Conservation (phyloP, 2,329 filamentous ascomycete genomes). For the Colletotrichum lini region DNA sequence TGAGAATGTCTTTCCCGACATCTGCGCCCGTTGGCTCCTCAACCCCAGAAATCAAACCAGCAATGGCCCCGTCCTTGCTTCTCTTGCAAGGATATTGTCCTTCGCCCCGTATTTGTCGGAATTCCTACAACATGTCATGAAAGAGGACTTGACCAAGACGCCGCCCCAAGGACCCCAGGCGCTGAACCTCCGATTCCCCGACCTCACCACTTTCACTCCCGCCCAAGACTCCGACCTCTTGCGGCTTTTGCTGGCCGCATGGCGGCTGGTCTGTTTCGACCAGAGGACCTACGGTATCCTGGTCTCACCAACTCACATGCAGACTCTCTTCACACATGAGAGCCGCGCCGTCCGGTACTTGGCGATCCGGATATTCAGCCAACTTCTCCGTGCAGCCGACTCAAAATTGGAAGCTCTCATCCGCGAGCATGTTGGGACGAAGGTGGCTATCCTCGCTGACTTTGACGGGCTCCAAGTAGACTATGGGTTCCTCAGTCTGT, state of each 20-base stretch:
- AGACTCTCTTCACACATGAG: conserved; percentile 75
- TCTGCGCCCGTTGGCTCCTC: conserved; percentile 84
- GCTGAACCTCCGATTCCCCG: conserved; percentile 36
- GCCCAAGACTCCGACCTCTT: conserved; percentile 47
- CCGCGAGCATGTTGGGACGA: conserved; percentile 72
- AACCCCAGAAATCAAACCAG: conserved; percentile 55
- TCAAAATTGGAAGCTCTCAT: conserved; percentile 81
- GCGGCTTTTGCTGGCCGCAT: conserved; percentile 75
- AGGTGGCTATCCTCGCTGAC: conserved; percentile 73
- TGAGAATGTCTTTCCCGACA: conserved; percentile 82
- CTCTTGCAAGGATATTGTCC: conserved; percentile 85
- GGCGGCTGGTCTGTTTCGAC: conserved; percentile 86
- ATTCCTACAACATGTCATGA: conserved; percentile 71
- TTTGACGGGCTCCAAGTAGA: conserved; percentile 86
- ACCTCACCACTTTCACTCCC: conserved; percentile 26
- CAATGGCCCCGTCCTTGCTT: conserved; percentile 70
- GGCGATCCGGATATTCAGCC: conserved; percentile 84
- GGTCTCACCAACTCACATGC: conserved; percentile 77
- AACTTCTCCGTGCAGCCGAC: conserved; percentile 86
- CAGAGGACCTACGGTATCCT: conserved; percentile 75
- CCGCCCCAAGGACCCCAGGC: conserved; percentile 25
- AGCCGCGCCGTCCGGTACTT: conserved; percentile 80
- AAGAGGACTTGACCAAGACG: conserved; percentile 44
- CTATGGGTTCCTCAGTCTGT: conserved; percentile 78
- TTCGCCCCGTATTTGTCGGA: conserved; percentile 85